Evolutionary conservation across 164 flowering plant genomes (phyloP).

Genomic region (Vitis rotundifolia): DNA sequence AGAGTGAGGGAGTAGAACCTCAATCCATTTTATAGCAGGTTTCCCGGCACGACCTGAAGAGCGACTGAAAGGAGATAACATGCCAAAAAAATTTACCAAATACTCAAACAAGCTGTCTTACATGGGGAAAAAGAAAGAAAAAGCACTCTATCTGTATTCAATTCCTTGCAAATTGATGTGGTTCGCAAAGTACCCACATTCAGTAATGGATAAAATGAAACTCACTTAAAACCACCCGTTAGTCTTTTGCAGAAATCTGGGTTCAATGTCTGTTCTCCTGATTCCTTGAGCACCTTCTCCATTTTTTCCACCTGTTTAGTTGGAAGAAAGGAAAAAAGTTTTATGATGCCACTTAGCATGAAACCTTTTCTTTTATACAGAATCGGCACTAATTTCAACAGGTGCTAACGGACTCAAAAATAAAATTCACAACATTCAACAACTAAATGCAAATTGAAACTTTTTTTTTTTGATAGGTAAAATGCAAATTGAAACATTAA

Average conservation of each 20-base stretch:
- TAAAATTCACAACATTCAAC: not conserved
- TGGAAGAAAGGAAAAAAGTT: not conserved
- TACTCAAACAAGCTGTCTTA: not conserved
- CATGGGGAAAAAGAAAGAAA: not conserved
- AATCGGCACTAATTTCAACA: not conserved
- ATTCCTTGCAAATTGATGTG: not conserved
- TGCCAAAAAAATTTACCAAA: conserved; percentile 3
- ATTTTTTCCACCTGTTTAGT: conserved; percentile 49
- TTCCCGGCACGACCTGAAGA: conserved; percentile 67
- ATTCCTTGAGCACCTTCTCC: conserved; percentile 47
- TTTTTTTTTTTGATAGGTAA: too few species aligned
- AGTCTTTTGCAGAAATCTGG: conserved; percentile 43
- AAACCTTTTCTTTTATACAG: not conserved
- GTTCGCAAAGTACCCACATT: not conserved
- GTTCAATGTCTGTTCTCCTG: conserved; percentile 25
- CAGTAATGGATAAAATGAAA: not conserved
- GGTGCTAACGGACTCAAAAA: not conserved
- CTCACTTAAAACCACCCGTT: conserved; percentile 61
- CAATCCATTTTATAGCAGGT: conserved; percentile 57
- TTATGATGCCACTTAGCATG: not conserved
- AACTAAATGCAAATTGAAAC: not conserved
- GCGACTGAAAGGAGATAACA: conserved; percentile 39
- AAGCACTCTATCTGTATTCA: not conserved
- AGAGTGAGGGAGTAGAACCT: conserved; percentile 31
- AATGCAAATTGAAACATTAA: not conserved